Percentiles rank a stretch among this genome's conserved stretches.
Evolutionary conservation across 1,139 yeast genomes (phyloP).

Genomic region (Hansenula lynferdii): DNA sequence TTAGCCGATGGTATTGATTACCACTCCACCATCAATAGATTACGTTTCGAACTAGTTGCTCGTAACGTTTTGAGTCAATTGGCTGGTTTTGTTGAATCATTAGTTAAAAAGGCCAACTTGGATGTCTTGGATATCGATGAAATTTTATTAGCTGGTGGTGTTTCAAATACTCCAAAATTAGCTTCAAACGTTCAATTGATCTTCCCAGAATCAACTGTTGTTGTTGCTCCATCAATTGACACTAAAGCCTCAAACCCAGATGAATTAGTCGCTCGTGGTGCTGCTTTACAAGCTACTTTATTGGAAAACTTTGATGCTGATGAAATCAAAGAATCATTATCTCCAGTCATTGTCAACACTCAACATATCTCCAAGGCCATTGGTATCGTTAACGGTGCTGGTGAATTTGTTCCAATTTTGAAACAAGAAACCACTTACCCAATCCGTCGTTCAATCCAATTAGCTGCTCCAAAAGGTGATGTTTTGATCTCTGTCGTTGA

Average conservation of each 20-base stretch:
- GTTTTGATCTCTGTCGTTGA: conserved; percentile 74
- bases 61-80: conserved; percentile 74
- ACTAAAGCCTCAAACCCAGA: conserved; percentile 81
- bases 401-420: conserved; percentile 68
- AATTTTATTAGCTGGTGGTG: conserved; percentile 91
- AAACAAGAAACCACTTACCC: conserved; percentile 91
- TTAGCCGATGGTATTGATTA: conserved; percentile 92
- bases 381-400: conserved; percentile 75
- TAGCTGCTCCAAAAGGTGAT: conserved; percentile 61
- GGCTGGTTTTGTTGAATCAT: conserved; percentile 69
- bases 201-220: conserved; percentile 77
- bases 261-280: conserved; percentile 91
- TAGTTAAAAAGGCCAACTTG: conserved; percentile 75
- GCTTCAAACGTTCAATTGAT: conserved; percentile 66
- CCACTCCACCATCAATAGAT: conserved; percentile 89
- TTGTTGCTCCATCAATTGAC: conserved; percentile 75
- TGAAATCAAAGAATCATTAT: conserved; percentile 79
- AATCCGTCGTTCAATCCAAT: conserved; percentile 68
- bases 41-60: conserved; percentile 87
- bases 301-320: conserved; percentile 80
- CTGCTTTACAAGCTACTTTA: conserved; percentile 93
- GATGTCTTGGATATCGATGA: conserved; percentile 87
- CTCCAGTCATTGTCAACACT: conserved; percentile 84
- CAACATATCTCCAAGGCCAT: conserved; percentile 83
- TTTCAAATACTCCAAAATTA: conserved; percentile 88